phyloP scores from a whole-genome alignment of 116 monocot species.

The Phalaenopsis hybrid region DNA sequence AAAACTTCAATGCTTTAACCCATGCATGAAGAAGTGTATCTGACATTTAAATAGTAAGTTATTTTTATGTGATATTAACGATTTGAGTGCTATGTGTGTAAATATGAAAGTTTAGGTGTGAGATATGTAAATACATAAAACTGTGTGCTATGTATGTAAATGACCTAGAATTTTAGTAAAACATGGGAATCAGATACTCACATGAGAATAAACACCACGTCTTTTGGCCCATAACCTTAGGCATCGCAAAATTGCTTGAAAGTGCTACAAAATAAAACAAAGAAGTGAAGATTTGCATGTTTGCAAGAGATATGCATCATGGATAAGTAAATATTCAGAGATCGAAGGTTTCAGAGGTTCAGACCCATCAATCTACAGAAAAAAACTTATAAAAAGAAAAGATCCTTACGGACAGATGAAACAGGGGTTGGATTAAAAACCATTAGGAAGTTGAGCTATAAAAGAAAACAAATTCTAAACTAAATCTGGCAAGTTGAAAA shows the following conservation, averaged over 20 bases:
- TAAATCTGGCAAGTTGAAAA: background rate
- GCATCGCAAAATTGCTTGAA: slow-evolving; percentile 40
- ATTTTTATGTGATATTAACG: too few species aligned
- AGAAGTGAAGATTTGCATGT: background rate
- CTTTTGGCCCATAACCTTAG: slow-evolving; percentile 54
- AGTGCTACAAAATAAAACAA: slow-evolving; percentile 18
- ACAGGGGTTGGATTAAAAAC: background rate
- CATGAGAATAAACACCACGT: slow-evolving; percentile 53
- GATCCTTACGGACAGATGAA: background rate
- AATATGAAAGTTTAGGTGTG: too few species aligned
- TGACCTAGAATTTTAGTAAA: background rate
- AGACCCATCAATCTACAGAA: background rate
- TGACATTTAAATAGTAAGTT: too few species aligned
- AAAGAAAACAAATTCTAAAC: background rate
- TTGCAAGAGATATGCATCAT: background rate
- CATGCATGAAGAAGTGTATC: too few species aligned
- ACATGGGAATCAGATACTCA: slow-evolving; percentile 14
- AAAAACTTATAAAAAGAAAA: background rate
- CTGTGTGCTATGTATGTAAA: too few species aligned
- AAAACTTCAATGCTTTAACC: too few species aligned
- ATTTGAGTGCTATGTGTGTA: too few species aligned
- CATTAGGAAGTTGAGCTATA: background rate
- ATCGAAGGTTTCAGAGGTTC: background rate
- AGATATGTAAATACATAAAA: too few species aligned
- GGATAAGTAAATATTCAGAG: background rate